Evolutionary conservation across 2,329 filamentous ascomycete species (phyloP).

Genomic region (Apiospora pterosperma): DNA sequence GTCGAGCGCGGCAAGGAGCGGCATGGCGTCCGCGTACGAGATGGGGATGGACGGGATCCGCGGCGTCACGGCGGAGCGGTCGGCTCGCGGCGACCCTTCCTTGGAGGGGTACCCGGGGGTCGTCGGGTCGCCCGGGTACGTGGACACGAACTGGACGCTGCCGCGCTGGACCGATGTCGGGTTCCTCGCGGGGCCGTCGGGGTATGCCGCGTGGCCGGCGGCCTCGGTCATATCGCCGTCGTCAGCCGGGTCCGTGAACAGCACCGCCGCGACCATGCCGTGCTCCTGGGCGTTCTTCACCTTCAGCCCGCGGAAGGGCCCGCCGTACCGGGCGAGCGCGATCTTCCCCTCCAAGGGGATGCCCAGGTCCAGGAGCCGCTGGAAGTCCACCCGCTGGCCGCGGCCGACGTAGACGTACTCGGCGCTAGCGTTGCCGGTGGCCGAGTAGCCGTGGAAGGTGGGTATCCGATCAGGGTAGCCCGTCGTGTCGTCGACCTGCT

Average conservation of each 20-base stretch:
- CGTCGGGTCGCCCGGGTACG: slow-evolving; percentile 63
- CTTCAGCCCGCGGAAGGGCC: slow-evolving; percentile 76
- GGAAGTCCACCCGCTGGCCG: slow-evolving; percentile 70
- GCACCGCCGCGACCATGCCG: slow-evolving; percentile 68
- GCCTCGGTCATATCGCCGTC: slow-evolving; percentile 72
- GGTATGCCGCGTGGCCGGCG: slow-evolving; percentile 71
- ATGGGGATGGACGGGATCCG: slow-evolving; percentile 79
- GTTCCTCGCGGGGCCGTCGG: slow-evolving; percentile 72
- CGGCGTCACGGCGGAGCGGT: slow-evolving; percentile 60
- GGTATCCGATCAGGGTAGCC: slow-evolving; percentile 66
- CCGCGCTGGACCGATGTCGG: slow-evolving; percentile 77
- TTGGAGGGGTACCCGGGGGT: slow-evolving; percentile 81
- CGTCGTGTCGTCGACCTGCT: slow-evolving; percentile 72
- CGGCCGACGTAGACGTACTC: slow-evolving; percentile 76
- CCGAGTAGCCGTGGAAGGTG: slow-evolving; percentile 81
- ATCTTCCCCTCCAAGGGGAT: slow-evolving; percentile 74
- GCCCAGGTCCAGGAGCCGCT: slow-evolving; percentile 65
- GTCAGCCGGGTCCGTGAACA: slow-evolving; percentile 73
- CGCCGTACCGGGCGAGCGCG: slow-evolving; percentile 72
- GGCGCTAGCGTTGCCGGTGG: slow-evolving; percentile 71
- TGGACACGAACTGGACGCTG: slow-evolving; percentile 68
- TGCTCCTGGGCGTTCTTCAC: slow-evolving; percentile 78
- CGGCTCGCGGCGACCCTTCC: slow-evolving; percentile 63
- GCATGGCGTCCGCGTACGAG: slow-evolving; percentile 72
- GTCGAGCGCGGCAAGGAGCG: slow-evolving; percentile 74